Conservation (phyloP, 2,329 filamentous ascomycete species). For the Fusarium sp. region DNA sequence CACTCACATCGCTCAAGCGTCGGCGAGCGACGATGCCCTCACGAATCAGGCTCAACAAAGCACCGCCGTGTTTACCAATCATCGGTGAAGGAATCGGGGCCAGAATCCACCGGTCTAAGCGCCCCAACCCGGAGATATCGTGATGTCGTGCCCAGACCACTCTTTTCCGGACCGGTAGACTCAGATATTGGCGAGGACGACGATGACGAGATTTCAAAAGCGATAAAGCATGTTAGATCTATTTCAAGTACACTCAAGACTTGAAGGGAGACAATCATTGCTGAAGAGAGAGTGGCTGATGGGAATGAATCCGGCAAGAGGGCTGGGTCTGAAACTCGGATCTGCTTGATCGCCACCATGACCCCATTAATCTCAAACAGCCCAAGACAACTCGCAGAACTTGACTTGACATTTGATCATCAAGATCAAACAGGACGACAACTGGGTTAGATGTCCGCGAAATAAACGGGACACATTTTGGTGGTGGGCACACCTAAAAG, state of each 20-base stretch:
- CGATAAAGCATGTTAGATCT: conserved; percentile 47
- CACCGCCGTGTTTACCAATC: conserved; percentile 18
- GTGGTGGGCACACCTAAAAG: neutral
- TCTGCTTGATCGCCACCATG: conserved; percentile 20
- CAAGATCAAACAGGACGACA: conserved; percentile 12
- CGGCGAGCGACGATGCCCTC: conserved; percentile 65
- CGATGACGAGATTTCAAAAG: conserved; percentile 43
- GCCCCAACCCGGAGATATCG: conserved; percentile 38
- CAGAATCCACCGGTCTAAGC: conserved; percentile 34
- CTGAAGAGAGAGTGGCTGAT: neutral
- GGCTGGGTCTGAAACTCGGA: conserved; percentile 18
- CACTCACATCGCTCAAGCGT: conserved; percentile 66
- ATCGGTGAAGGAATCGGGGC: conserved; percentile 12
- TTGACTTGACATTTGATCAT: neutral
- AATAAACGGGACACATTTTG: neutral
- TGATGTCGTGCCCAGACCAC: conserved; percentile 40
- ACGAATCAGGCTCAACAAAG: conserved; percentile 44
- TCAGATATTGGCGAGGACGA: conserved; percentile 46
- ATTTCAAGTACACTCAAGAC: conserved; percentile 46
- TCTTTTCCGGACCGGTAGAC: conserved; percentile 40
- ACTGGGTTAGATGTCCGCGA: neutral
- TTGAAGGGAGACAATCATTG: conserved; percentile 17
- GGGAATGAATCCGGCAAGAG: conserved; percentile 3
- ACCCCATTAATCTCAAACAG: conserved; percentile 7
- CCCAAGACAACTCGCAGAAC: neutral